A percentile compares a stretch with the other conserved stretches of the same genome.
These are phyloP conservation scores for Helotiales sp. DNA, from an alignment of 2,329 filamentous ascomycete genomes.

Conservation along the genomic window DNA sequence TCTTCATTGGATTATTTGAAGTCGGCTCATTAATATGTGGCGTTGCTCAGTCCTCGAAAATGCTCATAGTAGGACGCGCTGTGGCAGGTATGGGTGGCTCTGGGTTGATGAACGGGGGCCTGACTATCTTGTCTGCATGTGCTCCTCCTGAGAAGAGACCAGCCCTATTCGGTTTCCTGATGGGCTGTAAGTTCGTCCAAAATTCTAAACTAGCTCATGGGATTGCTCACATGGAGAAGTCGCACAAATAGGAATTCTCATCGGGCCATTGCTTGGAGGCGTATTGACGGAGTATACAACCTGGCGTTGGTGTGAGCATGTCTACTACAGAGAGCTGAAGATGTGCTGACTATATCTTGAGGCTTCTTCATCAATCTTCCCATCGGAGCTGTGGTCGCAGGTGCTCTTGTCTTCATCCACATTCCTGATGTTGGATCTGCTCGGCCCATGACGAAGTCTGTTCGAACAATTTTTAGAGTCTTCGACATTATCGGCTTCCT, in stretches of 20 bases:
- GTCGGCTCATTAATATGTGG: slow-evolving; percentile 55
- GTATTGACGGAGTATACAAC: slow-evolving; percentile 37
- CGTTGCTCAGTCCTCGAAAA: slow-evolving; percentile 45
- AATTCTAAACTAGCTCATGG: background rate
- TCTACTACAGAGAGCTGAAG: background rate
- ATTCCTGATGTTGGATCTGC: slow-evolving; percentile 6
- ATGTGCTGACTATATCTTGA: background rate
- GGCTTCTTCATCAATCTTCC: slow-evolving; percentile 44
- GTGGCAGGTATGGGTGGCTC: slow-evolving; percentile 53
- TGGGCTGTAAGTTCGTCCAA: background rate
- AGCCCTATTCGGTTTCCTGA: slow-evolving; percentile 2
- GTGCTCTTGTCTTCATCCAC: slow-evolving; percentile 38
- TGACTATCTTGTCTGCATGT: slow-evolving; percentile 42
- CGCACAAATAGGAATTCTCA: slow-evolving; percentile 16
- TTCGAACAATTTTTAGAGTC: background rate
- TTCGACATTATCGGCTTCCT: slow-evolving; percentile 36
- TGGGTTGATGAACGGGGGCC: slow-evolving; percentile 49
- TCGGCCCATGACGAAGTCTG: background rate
- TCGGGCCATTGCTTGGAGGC: slow-evolving; percentile 35
- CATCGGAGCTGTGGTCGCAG: slow-evolving; percentile 37
- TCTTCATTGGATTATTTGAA: slow-evolving; percentile 50
- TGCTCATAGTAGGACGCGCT: slow-evolving; percentile 56
- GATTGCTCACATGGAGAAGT: background rate
- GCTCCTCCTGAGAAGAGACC: slow-evolving; percentile 14
- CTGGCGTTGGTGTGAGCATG: slow-evolving; percentile 27